Percentiles rank a stretch among this genome's conserved stretches.
Evolutionary conservation across 768 basidiomycete genomes (phyloP).

Genomic region (Lactarius psammicola): DNA sequence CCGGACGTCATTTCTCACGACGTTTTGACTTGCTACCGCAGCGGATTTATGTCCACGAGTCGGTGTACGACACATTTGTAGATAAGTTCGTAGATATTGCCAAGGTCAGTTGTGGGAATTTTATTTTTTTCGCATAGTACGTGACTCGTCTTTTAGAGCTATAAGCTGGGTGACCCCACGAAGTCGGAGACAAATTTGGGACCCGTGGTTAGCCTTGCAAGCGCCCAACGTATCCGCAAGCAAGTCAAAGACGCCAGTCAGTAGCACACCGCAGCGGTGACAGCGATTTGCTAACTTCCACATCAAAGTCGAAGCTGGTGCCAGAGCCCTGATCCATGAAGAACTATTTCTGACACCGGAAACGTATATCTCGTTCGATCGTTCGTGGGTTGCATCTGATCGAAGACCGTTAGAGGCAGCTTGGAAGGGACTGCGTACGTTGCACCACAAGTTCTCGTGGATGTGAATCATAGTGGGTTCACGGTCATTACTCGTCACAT

Average conservation of each 20-base stretch:
- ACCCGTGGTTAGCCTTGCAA: slow-evolving; percentile 87
- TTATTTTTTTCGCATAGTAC: not conserved
- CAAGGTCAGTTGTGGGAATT: slow-evolving; percentile 50
- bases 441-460: slow-evolving; percentile 84
- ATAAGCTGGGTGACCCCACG: slow-evolving; percentile 86
- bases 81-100: slow-evolving; percentile 66
- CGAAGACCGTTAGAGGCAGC: slow-evolving; percentile 1
- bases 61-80: slow-evolving; percentile 78
- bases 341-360: slow-evolving; percentile 65
- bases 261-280: slow-evolving; percentile 27
- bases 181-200: slow-evolving; percentile 74
- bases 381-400: not conserved
- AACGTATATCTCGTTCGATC: slow-evolving; percentile 45
- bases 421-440: slow-evolving; percentile 71
- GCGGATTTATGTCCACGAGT: slow-evolving; percentile 93
- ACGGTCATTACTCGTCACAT: slow-evolving; percentile 2
- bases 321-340: slow-evolving; percentile 70
- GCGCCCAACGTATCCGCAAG: slow-evolving; percentile 80
- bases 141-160: slow-evolving; percentile 47
- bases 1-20: not conserved
- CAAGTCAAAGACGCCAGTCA: slow-evolving; percentile 83
- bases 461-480: slow-evolving; percentile 82
- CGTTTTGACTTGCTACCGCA: slow-evolving; percentile 32
- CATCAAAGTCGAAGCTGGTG: slow-evolving; percentile 67
- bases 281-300: not conserved